Evolutionary conservation across 306 rosid genomes (phyloP), one percentile per base, ranked within the genome.

Genomic region (Pterocarpus santalinus): DNA sequence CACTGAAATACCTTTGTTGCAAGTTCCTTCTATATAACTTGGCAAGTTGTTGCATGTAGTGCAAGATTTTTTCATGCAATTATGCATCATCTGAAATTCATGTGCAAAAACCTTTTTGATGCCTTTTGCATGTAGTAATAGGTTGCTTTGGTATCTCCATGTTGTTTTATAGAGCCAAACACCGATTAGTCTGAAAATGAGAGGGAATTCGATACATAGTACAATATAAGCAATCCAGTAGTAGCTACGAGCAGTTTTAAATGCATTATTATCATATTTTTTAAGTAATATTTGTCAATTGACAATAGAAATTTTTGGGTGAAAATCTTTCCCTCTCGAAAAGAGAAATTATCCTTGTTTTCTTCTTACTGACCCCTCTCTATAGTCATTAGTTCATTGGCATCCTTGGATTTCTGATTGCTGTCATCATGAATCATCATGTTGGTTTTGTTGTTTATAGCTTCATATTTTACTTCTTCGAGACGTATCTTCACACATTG

Each of bases 361-460:
- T 43, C 8, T 58, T 69, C 6, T 22, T 16, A 41, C 58, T 61
- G 35, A 5, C 28, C 55, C 41, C 13, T 39, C 16, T 7, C 6
- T 2, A 16, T 8, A 30, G 61, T 65, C 46, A 10, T 78, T 75
- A 3, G 65, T 72, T 76, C 2, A 11, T 66, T 75, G 69, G 28
- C 63, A 72, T 58, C 5, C 3, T 70, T 71, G 39, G 61, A 33
- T 71, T 84, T 77, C 9, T 22, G 52, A 32, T 76, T 80, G 60
- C 62, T 13, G 34, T 57, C 66, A 39, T 67, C 51, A 6, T 52
- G 69, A 61, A 69, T 76, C 60, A n/a, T 62, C 53, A 22, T 63
- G 65, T 47, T 60, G 13, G 33, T 76, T 79, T 65, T 67, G 36
- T 66, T 83, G 16, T 67, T 75, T 63, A 39, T 73, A 16, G 33